Percentiles rank a stretch among this genome's conserved stretches.
These are phyloP conservation scores for Lanzia echinophila DNA, from an alignment of 2,329 filamentous ascomycete genomes.

Conservation along the genomic window DNA sequence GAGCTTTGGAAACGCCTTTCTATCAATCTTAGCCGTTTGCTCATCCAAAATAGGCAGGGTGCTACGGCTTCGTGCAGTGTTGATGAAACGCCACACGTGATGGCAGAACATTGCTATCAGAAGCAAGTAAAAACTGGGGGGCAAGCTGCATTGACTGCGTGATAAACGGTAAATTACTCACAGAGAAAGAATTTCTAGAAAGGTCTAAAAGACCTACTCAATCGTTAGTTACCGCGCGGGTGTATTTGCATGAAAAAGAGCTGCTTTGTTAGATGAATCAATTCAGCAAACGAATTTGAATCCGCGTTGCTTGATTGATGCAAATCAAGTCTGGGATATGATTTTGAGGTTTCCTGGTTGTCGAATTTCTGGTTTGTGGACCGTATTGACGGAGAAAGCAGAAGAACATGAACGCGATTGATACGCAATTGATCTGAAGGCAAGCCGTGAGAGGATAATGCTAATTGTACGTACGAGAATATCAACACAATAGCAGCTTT, in stretches of 20 bases:
- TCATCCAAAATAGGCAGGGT: constrained; percentile 17
- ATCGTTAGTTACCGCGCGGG: neutral
- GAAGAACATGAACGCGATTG: too few species aligned
- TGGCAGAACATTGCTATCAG: neutral
- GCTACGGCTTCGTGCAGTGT: constrained; percentile 19
- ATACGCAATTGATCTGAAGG: too few species aligned
- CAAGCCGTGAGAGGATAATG: neutral
- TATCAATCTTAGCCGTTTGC: constrained; percentile 19
- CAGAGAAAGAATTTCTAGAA: neutral
- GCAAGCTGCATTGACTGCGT: constrained; percentile 4
- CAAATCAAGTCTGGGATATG: too few species aligned
- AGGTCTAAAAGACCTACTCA: neutral
- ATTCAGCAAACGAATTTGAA: too few species aligned
- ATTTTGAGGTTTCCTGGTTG: too few species aligned
- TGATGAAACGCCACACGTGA: constrained; percentile 17
- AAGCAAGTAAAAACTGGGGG: constrained; percentile 8
- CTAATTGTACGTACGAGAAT: neutral
- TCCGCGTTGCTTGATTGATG: too few species aligned
- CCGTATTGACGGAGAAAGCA: too few species aligned
- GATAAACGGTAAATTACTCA: too few species aligned
- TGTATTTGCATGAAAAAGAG: too few species aligned
- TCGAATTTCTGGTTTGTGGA: too few species aligned
- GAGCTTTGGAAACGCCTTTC: constrained; percentile 3
- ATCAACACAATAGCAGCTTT: too few species aligned
- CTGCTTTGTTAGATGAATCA: too few species aligned